phyloP scores from a whole-genome alignment of 1,284 basidiomycete species.

The Ustilago shanxiensis region DNA sequence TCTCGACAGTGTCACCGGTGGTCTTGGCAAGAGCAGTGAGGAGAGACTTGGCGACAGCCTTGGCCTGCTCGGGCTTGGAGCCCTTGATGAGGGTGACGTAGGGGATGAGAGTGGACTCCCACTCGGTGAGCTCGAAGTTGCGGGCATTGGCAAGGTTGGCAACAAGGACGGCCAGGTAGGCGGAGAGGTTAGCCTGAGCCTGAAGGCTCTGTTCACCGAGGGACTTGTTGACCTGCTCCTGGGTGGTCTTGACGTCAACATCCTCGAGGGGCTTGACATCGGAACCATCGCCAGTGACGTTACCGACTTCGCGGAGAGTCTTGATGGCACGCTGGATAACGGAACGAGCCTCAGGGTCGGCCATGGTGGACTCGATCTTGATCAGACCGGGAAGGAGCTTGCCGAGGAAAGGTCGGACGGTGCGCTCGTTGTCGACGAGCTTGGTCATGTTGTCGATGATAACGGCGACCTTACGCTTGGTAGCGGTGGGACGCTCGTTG shows the following conservation, averaged over 20 bases:
- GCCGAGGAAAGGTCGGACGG: conserved; percentile 69
- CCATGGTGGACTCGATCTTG: conserved; percentile 69
- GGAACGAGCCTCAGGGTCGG: conserved; percentile 69
- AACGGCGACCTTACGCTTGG: conserved; percentile 70
- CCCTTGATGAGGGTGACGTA: conserved; percentile 68
- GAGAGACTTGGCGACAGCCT: conserved; percentile 55
- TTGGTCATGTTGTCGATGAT: conserved; percentile 71
- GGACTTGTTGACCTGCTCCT: conserved; percentile 60
- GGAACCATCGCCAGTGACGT: conserved; percentile 68
- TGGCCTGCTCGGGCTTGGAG: conserved; percentile 60
- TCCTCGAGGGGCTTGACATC: conserved; percentile 69
- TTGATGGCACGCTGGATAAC: conserved; percentile 69
- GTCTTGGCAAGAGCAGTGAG: conserved; percentile 65
- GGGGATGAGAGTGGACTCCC: conserved; percentile 66
- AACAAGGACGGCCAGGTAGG: conserved; percentile 65
- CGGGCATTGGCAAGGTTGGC: conserved; percentile 69
- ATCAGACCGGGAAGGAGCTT: conserved; percentile 70
- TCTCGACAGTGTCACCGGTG: conserved; percentile 68
- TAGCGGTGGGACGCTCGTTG: conserved; percentile 69
- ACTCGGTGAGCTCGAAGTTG: conserved; percentile 69
- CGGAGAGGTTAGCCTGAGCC: conserved; percentile 55
- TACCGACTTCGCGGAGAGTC: conserved; percentile 68
- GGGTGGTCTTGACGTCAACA: conserved; percentile 57
- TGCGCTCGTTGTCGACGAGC: conserved; percentile 71
- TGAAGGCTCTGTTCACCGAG: conserved; percentile 59